phyloP scores from a whole-genome alignment of 73 alveolate species.

The Symbiodinium pilosum region DNA sequence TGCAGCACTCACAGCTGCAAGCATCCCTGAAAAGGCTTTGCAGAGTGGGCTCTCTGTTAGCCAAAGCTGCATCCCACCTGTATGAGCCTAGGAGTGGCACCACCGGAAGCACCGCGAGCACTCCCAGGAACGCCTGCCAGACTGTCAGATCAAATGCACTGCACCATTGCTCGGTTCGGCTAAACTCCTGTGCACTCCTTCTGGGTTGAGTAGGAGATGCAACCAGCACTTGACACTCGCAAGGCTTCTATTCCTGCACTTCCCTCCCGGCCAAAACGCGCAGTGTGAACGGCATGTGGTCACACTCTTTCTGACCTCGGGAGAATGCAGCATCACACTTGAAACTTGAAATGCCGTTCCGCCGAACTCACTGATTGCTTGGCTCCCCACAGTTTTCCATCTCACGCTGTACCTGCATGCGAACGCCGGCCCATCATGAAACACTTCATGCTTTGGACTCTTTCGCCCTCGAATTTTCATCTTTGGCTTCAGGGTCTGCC shows the following conservation, averaged over 20 bases:
- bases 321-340: neutral
- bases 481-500: neutral
- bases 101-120: slow-evolving; percentile 62
- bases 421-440: no score
- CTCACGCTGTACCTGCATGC: slow-evolving; percentile 6
- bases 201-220: neutral
- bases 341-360: no score
- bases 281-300: slow-evolving; percentile 28
- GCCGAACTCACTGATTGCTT: no score
- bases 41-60: neutral
- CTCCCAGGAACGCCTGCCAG: slow-evolving; percentile 48
- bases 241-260: neutral
- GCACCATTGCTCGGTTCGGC: no score
- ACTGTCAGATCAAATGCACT: no score
- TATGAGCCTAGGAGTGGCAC: slow-evolving; percentile 77
- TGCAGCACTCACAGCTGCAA: slow-evolving; percentile 94
- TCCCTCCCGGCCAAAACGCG: slow-evolving; percentile 38
- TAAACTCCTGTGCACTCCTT: no score
- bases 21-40: slow-evolving; percentile 55
- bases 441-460: no score
- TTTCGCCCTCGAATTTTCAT: neutral
- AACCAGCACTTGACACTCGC: neutral
- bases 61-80: neutral
- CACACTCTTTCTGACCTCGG: slow-evolving; percentile 44
- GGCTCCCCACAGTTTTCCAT: neutral